These are phyloP conservation scores for Papiliotrema fonsecae DNA, from an alignment of 1,284 basidiomycete species.

Conservation along the genomic window DNA sequence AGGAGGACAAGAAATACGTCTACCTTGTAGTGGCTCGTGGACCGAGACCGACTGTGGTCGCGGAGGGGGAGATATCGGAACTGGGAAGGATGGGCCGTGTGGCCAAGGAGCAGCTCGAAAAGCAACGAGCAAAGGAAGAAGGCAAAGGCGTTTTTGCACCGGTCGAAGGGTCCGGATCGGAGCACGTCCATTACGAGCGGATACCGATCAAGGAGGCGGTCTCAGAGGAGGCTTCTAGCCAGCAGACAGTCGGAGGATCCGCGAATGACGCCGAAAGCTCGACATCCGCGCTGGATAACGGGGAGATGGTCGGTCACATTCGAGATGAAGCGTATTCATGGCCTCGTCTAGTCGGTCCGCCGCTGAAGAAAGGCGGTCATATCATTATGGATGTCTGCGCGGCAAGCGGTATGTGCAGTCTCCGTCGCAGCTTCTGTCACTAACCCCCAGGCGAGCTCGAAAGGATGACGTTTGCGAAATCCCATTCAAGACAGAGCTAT, in stretches of 20 bases:
- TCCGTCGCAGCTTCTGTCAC: conserved; percentile 5
- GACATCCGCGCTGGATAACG: too few species aligned
- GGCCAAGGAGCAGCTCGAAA: conserved; percentile 29
- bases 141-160: conserved; percentile 25
- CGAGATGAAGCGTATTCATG: conserved; percentile 61
- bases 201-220: conserved; percentile 12
- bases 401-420: conserved; percentile 58
- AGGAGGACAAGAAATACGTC: conserved; percentile 82
- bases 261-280: too few species aligned
- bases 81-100: conserved; percentile 23
- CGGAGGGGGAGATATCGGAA: conserved; percentile 13
- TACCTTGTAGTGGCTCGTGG: conserved; percentile 88
- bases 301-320: conserved; percentile 21
- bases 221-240: too few species aligned
- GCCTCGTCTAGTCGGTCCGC: conserved; percentile 86
- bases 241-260: too few species aligned
- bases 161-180: conserved; percentile 33
- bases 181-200: conserved; percentile 17
- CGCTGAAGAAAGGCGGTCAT: conserved; percentile 87
- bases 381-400: conserved; percentile 89
- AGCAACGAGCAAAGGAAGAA: conserved; percentile 19
- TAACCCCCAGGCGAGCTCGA: conserved; percentile 76
- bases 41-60: conserved; percentile 52
- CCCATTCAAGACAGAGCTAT: conserved; percentile 87
- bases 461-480: conserved; percentile 83